Conservation (phyloP, 2,329 filamentous ascomycete genomes). For the Tympanopsis confertula region DNA sequence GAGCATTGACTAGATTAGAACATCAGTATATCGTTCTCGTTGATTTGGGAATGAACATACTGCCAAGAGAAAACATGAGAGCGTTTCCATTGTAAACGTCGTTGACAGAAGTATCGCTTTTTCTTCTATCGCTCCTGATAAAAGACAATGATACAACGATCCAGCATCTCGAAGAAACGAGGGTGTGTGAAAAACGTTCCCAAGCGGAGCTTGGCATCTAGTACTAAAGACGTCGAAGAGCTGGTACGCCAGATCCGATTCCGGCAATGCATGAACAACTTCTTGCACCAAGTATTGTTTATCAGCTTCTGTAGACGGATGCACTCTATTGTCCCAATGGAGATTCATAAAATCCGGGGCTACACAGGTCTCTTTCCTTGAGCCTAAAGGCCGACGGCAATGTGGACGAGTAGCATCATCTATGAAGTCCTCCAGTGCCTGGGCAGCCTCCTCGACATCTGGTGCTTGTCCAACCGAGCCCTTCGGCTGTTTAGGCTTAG, state of each 20-base stretch:
- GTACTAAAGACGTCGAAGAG: background rate
- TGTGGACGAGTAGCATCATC: background rate
- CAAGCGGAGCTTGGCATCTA: background rate
- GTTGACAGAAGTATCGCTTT: background rate
- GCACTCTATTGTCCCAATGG: background rate
- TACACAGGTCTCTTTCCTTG: background rate
- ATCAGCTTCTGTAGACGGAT: background rate
- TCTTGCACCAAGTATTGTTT: background rate
- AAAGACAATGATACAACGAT: background rate
- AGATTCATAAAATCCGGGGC: background rate
- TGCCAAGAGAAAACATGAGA: background rate
- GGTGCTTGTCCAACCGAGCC: background rate
- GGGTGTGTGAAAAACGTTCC: background rate
- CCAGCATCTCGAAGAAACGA: background rate
- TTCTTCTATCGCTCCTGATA: background rate
- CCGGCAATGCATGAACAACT: background rate
- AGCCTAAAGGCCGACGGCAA: background rate
- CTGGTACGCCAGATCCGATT: constrained; percentile 3
- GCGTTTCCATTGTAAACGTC: background rate
- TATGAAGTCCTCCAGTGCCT: background rate
- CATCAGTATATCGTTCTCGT: background rate
- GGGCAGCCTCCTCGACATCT: background rate
- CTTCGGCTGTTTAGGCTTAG: background rate
- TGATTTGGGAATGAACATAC: background rate
- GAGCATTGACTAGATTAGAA: background rate